phyloP scores from a whole-genome alignment of 2,329 filamentous ascomycete species.

The Xylaria sp. region DNA sequence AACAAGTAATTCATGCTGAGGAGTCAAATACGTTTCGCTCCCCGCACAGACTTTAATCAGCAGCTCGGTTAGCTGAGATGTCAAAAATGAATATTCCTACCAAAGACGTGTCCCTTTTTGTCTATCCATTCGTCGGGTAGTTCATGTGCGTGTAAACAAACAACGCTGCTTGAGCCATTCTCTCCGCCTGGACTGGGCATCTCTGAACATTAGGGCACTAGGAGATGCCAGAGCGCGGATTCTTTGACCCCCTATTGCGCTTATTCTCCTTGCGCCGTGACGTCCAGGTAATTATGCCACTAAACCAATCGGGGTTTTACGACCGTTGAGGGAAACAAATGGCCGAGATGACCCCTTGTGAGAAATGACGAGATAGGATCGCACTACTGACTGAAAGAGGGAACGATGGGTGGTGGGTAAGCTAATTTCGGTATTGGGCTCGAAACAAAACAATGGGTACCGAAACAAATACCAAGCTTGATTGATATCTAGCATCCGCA shows the following conservation, averaged over 20 bases:
- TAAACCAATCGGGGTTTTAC: conserved; percentile 28
- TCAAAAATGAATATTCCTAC: background rate
- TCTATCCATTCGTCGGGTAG: background rate
- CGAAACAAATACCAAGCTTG: background rate
- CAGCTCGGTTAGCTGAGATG: conserved; percentile 3
- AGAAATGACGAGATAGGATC: conserved; percentile 14
- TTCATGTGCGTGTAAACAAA: background rate
- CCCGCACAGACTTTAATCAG: conserved; percentile 21
- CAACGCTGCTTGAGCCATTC: background rate
- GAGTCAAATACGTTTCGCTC: background rate
- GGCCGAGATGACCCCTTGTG: conserved; percentile 17
- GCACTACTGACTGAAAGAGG: conserved; percentile 15
- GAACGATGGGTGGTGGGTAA: conserved; percentile 19
- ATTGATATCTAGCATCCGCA: too few relatives aligned
- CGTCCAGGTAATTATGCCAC: background rate
- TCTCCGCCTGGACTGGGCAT: background rate
- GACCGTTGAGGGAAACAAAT: conserved; percentile 14
- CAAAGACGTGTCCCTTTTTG: background rate
- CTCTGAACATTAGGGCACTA: background rate
- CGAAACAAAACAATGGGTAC: background rate
- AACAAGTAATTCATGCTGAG: conserved; percentile 15
- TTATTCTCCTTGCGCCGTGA: background rate
- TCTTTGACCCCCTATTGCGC: background rate
- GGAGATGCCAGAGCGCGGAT: background rate
- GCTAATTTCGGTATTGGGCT: conserved; percentile 15